Percentiles rank a stretch among this genome's conserved stretches.
Conservation (phyloP, 805 yeast genomes). For the Ogataea angusta region DNA sequence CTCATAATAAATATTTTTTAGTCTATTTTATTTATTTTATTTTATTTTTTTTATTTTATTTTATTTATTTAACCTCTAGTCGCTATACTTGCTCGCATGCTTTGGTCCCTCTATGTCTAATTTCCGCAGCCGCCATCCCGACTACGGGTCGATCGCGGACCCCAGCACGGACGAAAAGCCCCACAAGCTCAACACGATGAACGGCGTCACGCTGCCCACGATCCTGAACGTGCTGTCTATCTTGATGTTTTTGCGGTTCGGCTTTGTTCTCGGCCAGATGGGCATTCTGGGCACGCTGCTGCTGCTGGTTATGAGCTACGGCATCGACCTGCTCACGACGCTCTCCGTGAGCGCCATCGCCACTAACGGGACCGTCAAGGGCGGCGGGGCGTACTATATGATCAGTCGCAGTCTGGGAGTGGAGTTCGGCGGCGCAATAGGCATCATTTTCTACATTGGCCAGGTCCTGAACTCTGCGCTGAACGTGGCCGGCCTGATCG, state of each 20-base stretch:
- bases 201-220: constrained; percentile 93
- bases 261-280: constrained; percentile 92
- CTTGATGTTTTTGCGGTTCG: constrained; percentile 92
- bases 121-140: constrained; percentile 1
- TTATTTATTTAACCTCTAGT: too few species aligned
- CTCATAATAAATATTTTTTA: background rate
- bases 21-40: too few species aligned
- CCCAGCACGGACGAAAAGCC: constrained; percentile 3
- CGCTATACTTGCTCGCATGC: background rate
- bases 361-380: constrained; percentile 94
- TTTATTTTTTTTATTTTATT: background rate
- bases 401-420: constrained; percentile 93
- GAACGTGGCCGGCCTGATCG: constrained; percentile 94
- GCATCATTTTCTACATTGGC: constrained; percentile 89
- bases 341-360: constrained; percentile 92
- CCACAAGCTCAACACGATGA: constrained; percentile 70
- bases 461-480: constrained; percentile 89
- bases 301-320: constrained; percentile 67
- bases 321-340: constrained; percentile 80
- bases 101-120: constrained; percentile 3
- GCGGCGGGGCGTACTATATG: constrained; percentile 99
- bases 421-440: constrained; percentile 97
- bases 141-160: constrained; percentile 11
- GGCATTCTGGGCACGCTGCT: constrained; percentile 78
- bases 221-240: constrained; percentile 89